Evolutionary conservation across 805 yeast species (phyloP), one percentile per base, ranked within the genome.

Genomic region (Brettanomyces naardenensis): DNA sequence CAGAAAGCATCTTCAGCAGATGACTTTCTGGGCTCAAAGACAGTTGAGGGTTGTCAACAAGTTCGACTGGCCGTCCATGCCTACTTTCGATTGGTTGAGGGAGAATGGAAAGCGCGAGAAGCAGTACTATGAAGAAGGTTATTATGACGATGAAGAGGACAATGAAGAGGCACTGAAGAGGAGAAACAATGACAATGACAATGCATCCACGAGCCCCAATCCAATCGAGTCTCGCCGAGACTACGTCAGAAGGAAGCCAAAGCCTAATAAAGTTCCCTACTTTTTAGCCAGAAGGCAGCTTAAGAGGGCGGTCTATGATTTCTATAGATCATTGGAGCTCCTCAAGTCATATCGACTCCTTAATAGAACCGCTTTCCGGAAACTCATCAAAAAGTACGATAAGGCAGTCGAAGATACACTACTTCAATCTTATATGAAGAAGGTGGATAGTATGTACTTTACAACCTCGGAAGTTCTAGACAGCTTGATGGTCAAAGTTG

Each of bases 371-470:
- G 98, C 94, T 0, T 77, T 89, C 51, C 72, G 95, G 37, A 92
- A 92, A 52, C 78, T 92, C 51, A 68, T 87, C 41, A 92, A 92
- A 54, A 92, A 92, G 57, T 89, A 76, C 54, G 98, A 92, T 59
- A 92, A 92, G 52, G 68, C 80, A 4, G 68, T 79, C 2, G 54
- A 64, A 10, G 63, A 73, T 7, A 47, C 63, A 1, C 46, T 69
- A 4, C 64, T 75, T 10, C 56, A 62, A 1, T 44, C 54, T 3
- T 86, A 76, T 52, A 68, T 80, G 76, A 66, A 65, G 17, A 73
- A 71, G 38, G 70, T 84, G 5, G 77, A 78, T 43, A 47, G 53
- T 3, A 57, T 78, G n/a, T 68, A 76, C 47, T 80, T 83, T 53
- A 68, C 72, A 22, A 66, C 76, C 5, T 76, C 85, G 44, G 84